These are phyloP conservation scores for Penicillium paradoxum DNA, from an alignment of 495 filamentous ascomycete species.

Conservation along the genomic window DNA sequence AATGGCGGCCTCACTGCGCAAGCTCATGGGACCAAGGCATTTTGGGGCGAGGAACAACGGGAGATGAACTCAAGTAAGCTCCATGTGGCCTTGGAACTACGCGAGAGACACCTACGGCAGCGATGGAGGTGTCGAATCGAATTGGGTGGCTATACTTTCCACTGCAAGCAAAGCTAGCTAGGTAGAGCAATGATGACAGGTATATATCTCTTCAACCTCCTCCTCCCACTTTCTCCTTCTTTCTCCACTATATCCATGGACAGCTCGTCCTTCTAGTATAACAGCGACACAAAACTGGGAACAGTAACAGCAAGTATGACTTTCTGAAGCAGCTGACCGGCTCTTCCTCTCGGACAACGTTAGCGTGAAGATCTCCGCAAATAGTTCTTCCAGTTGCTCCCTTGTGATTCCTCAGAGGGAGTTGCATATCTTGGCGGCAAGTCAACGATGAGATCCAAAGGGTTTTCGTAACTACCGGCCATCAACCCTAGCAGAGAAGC, in stretches of 20 bases:
- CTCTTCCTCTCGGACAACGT: not conserved
- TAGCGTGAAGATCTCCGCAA: not conserved
- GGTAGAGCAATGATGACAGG: not conserved
- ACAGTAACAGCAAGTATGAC: not conserved
- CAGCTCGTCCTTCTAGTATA: not conserved
- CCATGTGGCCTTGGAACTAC: not conserved
- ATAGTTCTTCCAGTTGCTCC: not conserved
- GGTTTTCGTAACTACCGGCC: not conserved
- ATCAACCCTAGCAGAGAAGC: conserved; percentile 8
- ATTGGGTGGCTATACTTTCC: not conserved
- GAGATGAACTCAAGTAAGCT: not conserved
- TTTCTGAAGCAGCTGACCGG: not conserved
- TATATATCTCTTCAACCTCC: not conserved
- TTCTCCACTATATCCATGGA: not conserved
- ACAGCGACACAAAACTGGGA: not conserved
- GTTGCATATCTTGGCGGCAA: not conserved
- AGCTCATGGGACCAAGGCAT: not conserved
- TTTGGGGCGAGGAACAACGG: not conserved
- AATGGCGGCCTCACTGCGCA: not conserved
- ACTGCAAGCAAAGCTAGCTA: not conserved
- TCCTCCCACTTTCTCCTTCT: not conserved
- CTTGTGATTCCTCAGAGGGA: not conserved
- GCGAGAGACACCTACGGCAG: not conserved
- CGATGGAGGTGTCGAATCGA: not conserved
- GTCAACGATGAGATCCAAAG: conserved; percentile 3